Evolutionary conservation across 441 rosid genomes (phyloP).

Genomic region (Pelargonium fulgidum): DNA sequence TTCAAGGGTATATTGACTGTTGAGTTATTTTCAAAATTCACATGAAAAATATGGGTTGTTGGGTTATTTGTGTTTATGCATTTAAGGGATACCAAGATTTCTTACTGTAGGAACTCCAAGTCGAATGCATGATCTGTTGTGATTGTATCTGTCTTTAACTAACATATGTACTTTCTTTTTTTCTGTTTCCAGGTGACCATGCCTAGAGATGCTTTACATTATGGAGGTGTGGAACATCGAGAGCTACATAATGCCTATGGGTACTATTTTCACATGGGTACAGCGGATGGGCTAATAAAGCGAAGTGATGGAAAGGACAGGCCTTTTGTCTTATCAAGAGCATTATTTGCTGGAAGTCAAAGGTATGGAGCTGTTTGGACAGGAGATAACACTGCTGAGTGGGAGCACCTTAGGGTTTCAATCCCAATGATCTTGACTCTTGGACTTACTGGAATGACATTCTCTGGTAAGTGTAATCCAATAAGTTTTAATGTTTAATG

Average conservation of each 20-base stretch:
- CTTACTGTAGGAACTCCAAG: not conserved
- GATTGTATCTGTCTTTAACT: not conserved
- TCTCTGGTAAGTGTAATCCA: constrained; percentile 49
- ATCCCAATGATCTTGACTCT: constrained; percentile 92
- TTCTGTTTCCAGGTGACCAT: constrained; percentile 55
- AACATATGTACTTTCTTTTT: constrained; percentile 10
- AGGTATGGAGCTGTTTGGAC: constrained; percentile 97
- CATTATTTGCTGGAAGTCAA: constrained; percentile 93
- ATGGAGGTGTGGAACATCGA: constrained; percentile 78
- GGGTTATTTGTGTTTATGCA: not conserved
- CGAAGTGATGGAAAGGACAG: constrained; percentile 85
- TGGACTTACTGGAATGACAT: constrained; percentile 79
- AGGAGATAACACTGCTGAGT: constrained; percentile 92
- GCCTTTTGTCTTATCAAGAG: constrained; percentile 96
- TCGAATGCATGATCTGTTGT: not conserved
- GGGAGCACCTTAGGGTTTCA: constrained; percentile 95
- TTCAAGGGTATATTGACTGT: not conserved
- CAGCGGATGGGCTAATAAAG: constrained; percentile 82
- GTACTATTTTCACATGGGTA: constrained; percentile 94
- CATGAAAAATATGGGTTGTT: not conserved
- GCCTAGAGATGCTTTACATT: constrained; percentile 96
- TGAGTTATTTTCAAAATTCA: too few relatives aligned
- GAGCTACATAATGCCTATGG: constrained; percentile 95
- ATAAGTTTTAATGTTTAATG: constrained; percentile 8
- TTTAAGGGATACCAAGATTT: not conserved